Base-by-base conservation (phyloP, 164 flowering plant species). In the Euptelea pleiosperma region DNA sequence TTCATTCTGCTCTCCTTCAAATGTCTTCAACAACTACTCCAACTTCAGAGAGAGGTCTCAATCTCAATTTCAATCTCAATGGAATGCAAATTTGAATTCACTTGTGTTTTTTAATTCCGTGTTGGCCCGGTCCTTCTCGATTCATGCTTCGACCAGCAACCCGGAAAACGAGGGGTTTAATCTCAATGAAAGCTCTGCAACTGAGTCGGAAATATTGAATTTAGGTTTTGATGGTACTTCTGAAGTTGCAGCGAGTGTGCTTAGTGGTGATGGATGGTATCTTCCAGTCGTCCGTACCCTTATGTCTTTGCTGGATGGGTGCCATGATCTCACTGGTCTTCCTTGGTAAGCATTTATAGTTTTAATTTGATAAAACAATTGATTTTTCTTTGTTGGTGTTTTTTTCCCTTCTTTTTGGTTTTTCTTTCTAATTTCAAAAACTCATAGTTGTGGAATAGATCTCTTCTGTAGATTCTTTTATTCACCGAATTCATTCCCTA, bases 281-380 rank as follows among this genome's bases (percentile, higher is more conserved):
- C 66, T 76, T 42, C 87, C 92, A 0, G 73, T 82, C 39, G 75
- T 85, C 40, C 73, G 57, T 0, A 74, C 65, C 0, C n/a, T 84
- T 41, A 71, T 79, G 42, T 65, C 84, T 14, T 35, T 82, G 69
- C 81, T 89, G 2, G 98, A 92, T 74, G 74, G 77, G 2, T 75
- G 35, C 63, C 96, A 89, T 69, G 83, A 82, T 34, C 52, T 79
- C 61, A 78, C 96, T 64, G 87, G 89, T 14, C 71, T 84, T 49
- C 95, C 98, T 46, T 89, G 98, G 98, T 89, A 37, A 70, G 70
- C 26, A 21, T 16, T 53, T 19, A n/a, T 22, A 6, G 46, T 5
- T 61, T 15, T 30, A 41, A 16, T 41, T 4, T 21, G 22, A n/a
- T 8, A 34, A 1, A 35, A 43, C 7, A 51, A 1, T 16, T 30